Evolutionary conservation across 441 rosid species (phyloP), one percentile per base, ranked within the genome.

Genomic region (Pelargonium fulgidum): DNA sequence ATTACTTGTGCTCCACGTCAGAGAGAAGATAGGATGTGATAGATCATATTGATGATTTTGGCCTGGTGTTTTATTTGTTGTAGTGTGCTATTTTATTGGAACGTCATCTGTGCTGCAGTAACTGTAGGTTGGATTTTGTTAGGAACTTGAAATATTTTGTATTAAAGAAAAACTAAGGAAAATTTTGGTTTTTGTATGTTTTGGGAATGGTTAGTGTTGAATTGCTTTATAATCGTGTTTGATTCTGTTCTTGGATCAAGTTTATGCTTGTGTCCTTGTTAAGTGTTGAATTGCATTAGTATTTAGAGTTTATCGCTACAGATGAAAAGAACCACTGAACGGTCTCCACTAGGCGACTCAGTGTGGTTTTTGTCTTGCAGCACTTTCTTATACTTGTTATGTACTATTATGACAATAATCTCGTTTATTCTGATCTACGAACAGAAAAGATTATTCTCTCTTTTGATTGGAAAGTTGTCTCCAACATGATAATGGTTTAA

Each of bases 21-120:
- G 78, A 93, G 99, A 82, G 99, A 93, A 75, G 97, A 91, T 71
- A 84, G 96, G 74, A 91, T 93, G 99, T 93, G 83, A 83, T 59
- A 10, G 72, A 70, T n/a, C 10, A 8, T 56, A 52, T 52, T 13
- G 24, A 4, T 26, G 16, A 2, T 67, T 58, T 7, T 65, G 42
- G 48, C 11, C 6, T 14, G 4, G 58, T 41, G 39, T 48, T 48
- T 11, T 9, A 8, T 47, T 13, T 66, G 67, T 20, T 63, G 71
- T 41, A 56, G 6, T 42, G 10, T 19, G 50, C 19, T 6, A 13
- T 10, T 62, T 74, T 67, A 45, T 62, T 70, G 44, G 22, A 24
- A 45, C 13, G n/a, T 71, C 17, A 22, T 54, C 56, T 72, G 68
- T 58, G 39, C 39, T 62, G 50, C n/a, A 7, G 33, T 62, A 9